phyloP scores from a whole-genome alignment of 2,329 filamentous ascomycete species.

The Calonectria leucothoes region DNA sequence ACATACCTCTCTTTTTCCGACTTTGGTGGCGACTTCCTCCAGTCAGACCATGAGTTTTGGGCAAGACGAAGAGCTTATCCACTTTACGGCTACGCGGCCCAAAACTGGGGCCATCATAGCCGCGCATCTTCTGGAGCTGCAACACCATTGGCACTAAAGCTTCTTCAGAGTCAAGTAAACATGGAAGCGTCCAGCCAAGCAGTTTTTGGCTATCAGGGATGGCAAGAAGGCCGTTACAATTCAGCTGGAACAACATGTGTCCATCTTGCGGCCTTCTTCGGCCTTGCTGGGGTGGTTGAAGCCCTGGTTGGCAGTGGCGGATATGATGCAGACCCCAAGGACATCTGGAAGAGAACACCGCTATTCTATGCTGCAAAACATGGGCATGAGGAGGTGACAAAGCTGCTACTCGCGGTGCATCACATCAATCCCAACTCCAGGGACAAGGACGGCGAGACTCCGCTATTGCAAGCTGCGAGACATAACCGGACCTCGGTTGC shows the following conservation, averaged over 20 bases:
- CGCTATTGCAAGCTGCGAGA: neutral
- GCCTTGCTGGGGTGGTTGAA: neutral
- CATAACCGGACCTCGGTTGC: neutral
- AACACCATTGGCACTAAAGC: neutral
- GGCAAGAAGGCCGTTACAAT: neutral
- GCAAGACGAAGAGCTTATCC: no score
- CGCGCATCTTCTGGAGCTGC: neutral
- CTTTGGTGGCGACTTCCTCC: neutral
- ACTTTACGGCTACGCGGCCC: neutral
- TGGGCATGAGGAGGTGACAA: neutral
- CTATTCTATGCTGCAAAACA: neutral
- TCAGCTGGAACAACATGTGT: neutral
- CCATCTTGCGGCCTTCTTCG: neutral
- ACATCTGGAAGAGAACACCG: neutral
- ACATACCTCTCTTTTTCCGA: neutral
- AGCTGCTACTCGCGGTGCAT: neutral
- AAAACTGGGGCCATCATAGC: neutral
- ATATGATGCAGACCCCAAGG: neutral
- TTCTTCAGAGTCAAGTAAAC: neutral
- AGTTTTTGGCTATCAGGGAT: no score
- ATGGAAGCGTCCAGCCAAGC: neutral
- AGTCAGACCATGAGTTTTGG: neutral
- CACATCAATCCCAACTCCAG: neutral
- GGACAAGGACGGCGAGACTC: neutral
- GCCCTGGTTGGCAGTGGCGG: neutral